A percentile compares a stretch with the other conserved stretches of the same genome.
Conservation (phyloP, 805 yeast genomes). For the Metschnikowia proteae region DNA sequence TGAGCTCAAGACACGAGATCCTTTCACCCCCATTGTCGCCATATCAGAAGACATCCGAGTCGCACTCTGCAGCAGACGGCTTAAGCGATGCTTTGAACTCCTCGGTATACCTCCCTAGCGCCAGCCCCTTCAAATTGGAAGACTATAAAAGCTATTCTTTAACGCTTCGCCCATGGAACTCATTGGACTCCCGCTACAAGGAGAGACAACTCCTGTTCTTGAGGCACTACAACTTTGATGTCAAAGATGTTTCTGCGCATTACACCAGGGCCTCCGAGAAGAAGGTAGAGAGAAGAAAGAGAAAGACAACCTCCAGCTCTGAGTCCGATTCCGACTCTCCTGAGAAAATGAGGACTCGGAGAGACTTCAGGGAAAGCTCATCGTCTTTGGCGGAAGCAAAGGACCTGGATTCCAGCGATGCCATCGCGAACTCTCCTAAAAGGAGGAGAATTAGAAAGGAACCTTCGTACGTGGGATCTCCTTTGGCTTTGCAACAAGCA, state of each 20-base stretch:
- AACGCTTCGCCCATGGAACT: conserved; percentile 50
- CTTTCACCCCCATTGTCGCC: conserved; percentile 30
- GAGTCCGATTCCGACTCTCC: conserved; percentile 33
- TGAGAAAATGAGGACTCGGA: conserved; percentile 59
- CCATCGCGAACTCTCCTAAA: conserved; percentile 25
- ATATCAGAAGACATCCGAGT: conserved; percentile 13
- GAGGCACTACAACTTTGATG: conserved; percentile 41
- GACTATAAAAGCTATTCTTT: conserved; percentile 44
- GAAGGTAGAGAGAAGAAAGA: conserved; percentile 20
- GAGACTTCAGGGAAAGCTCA: conserved; percentile 42
- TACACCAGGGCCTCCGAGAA: conserved; percentile 9
- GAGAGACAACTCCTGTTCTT: conserved; percentile 49
- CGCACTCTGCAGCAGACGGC: conserved; percentile 12
- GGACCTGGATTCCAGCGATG: conserved; percentile 13
- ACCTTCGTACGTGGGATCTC: conserved; percentile 27
- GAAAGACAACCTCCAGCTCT: conserved; percentile 19
- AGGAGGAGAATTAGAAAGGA: conserved; percentile 40
- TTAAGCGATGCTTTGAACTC: conserved; percentile 2
- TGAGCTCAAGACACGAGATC: conserved; percentile 18
- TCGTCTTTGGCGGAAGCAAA: conserved; percentile 5
- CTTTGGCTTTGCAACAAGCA: conserved; percentile 42
- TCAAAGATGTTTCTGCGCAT: conserved; percentile 20
- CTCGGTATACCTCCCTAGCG: conserved; percentile 17
- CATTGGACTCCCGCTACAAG: conserved; percentile 44
- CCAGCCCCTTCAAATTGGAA: conserved; percentile 45